A percentile compares a stretch with the other conserved stretches of the same genome.
These are phyloP conservation scores for Plantago ovata DNA, from an alignment of 257 asterid genomes.

Conservation along the genomic window DNA sequence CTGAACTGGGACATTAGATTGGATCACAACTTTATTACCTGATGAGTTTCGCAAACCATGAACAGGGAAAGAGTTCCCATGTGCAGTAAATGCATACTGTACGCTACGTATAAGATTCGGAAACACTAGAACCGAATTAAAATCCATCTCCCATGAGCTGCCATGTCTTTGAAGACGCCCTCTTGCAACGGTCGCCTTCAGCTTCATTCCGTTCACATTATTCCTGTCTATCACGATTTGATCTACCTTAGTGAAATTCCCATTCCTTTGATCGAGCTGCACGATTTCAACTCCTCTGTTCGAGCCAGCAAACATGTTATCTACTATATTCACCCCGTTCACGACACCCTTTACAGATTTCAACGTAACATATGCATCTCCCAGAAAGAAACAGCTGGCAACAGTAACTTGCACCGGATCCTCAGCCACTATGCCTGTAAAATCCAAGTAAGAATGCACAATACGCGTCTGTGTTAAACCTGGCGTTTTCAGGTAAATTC, in stretches of 20 bases:
- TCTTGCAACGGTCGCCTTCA: conserved; percentile 60
- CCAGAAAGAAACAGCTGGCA: conserved; percentile 65
- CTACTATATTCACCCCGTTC: conserved; percentile 68
- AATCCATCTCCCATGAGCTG: conserved; percentile 65
- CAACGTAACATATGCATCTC: conserved; percentile 56
- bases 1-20: conserved; percentile 38
- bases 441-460: conserved; percentile 68
- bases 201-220: conserved; percentile 58
- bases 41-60: conserved; percentile 56
- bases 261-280: conserved; percentile 45
- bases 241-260: conserved; percentile 46
- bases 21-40: conserved; percentile 50
- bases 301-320: conserved; percentile 76
- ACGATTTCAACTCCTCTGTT: conserved; percentile 54
- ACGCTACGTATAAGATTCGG: conserved; percentile 42
- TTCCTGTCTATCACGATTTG: conserved; percentile 65
- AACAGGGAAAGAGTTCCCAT: conserved; percentile 37
- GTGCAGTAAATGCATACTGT: conserved; percentile 50
- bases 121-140: conserved; percentile 56
- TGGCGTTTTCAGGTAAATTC: conserved; percentile 61
- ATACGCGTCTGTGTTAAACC: conserved; percentile 77
- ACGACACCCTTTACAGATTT: conserved; percentile 59
- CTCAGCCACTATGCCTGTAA: conserved; percentile 80
- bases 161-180: conserved; percentile 43
- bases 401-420: conserved; percentile 87